A percentile compares a stretch with the other conserved stretches of the same genome.
Conservation (phyloP, 208 protist genomes). For the Herpetomonas samuelpessoai region DNA sequence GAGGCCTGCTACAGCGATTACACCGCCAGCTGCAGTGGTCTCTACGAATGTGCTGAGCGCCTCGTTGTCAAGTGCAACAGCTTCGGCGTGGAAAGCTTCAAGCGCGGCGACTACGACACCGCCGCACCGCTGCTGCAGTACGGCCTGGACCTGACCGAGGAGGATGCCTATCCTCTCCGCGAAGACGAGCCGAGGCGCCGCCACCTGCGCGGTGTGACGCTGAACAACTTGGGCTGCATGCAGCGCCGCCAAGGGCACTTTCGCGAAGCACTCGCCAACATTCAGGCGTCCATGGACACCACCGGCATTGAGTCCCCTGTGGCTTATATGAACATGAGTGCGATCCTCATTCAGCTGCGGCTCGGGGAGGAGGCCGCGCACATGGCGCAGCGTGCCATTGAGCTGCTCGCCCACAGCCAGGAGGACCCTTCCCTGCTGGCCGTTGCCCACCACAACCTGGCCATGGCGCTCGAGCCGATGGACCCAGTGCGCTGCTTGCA, state of each 20-base stretch:
- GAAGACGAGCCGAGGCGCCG: constrained; percentile 52
- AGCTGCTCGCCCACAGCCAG: constrained; percentile 28
- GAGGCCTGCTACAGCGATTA: constrained; percentile 13
- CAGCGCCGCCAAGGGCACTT: constrained; percentile 85
- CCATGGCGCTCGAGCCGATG: constrained; percentile 84
- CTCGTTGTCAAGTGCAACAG: constrained; percentile 76
- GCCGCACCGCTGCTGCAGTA: constrained; percentile 59
- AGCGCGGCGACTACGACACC: constrained; percentile 63
- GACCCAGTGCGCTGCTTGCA: constrained; percentile 56
- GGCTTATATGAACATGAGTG: constrained; percentile 89
- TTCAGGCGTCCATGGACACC: constrained; percentile 74
- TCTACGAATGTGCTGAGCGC: constrained; percentile 71
- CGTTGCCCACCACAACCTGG: constrained; percentile 90
- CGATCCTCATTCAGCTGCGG: constrained; percentile 79
- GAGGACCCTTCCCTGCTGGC: constrained; percentile 81
- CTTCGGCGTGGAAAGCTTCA: constrained; percentile 69
- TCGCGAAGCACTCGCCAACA: constrained; percentile 60
- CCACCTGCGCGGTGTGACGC: constrained; percentile 76
- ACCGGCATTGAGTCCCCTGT: constrained; percentile 76
- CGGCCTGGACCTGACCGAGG: constrained; percentile 64
- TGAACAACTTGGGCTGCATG: constrained; percentile 91
- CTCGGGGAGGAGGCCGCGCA: constrained; percentile 73
- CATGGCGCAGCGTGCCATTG: constrained; percentile 66
- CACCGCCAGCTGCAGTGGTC: constrained; percentile 20
- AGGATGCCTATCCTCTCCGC: constrained; percentile 58